Evolutionary conservation across 768 basidiomycete species (phyloP), one percentile per base, ranked within the genome.

Genomic region (Lepiota subincarnata): DNA sequence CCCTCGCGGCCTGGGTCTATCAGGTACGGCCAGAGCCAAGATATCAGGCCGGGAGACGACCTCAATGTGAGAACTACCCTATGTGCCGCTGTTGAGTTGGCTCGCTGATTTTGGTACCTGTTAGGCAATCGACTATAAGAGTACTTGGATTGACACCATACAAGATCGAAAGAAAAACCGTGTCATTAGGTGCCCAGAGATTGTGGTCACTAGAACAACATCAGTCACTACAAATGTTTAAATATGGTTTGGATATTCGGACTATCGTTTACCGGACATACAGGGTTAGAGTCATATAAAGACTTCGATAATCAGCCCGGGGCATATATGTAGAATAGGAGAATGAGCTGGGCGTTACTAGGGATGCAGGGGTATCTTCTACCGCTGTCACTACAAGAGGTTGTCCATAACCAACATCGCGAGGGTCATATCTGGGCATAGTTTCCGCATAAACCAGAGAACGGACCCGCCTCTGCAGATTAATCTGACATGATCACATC

Each of bases 401-500:
- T 31, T 6, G 31, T 1, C 31, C 31, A 31, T 31, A 31, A 31
- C 24, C 24, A 5, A 24, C 24, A 24, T 24, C 24, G 8, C 31
- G 7, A 11, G 31, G 31, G 31, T 31, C 31, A 1, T 3, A 31
- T 8, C 31, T 4, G 10, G n/a, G n/a, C n/a, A n/a, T 31, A 31
- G 31, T 3, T 8, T 31, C 31, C 6, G 10, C 8, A 8, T 31
- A 31, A 31, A 31, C 31, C 31, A 31, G 31, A 31, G 31, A 4
- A 31, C 31, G 8, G 10, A 11, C 31, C 31, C 7, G 31, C 31
- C 31, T 11, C 16, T 16, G 39, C 19, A 34, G 13, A 20, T 37
- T n/a, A 50, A 10, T 19, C 50, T 20, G 24, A 31, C 50, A 50
- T 50, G 7, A 42, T 26, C 31, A 42, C 50, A 11, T 47, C 45